Evolutionary conservation across 371 early-diverging fungal genomes (phyloP), one percentile per base, ranked within the genome.

Genomic region (Mucor sp.): DNA sequence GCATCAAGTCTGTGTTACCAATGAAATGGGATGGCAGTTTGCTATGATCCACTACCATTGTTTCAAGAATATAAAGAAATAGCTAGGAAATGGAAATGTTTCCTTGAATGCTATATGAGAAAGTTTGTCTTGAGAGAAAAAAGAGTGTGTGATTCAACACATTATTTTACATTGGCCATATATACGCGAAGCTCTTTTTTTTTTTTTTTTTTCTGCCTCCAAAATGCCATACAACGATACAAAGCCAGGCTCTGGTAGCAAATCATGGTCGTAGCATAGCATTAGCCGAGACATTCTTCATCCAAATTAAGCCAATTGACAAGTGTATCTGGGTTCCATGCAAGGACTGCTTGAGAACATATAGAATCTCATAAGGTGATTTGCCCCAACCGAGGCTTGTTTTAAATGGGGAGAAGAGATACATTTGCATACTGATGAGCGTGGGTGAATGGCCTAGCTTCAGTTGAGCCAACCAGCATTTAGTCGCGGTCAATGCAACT

Each of bases 11-110:
- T 60, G 60, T 60, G 60, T 60, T 60, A 60, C 60, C 60, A 19
- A 60, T 60, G 21, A 60, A 60, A 60, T 60, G 43, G 4, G 60
- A 28, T 25, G 41, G 60, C 19, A 60, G 28, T 25, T 60, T 60
- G 23, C 43, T 60, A 27, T 60, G 60, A 41, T 60, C 60, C 15
- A 41, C 43, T 39, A 60, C 43, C 60, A 60, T 60, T 25, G 9
- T 60, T 41, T 12, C 11, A 6, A 12, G 23, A 21, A 1, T 47
- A 21, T 21, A 7, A 47, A 47, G 21, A 21, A 3, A 30, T 30
- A 37, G 37, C 37, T 44, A n/a, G 44, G 43, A 43, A 43, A 43
- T 43, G n/a, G 0, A 1, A 4, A 7, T 19, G 7, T 44, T n/a
- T 44, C 44, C 44, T 44, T 19, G 19, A 44, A 1, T n/a, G 3